Base-by-base conservation (phyloP, 768 basidiomycete genomes). In the Hericium erinaceus region DNA sequence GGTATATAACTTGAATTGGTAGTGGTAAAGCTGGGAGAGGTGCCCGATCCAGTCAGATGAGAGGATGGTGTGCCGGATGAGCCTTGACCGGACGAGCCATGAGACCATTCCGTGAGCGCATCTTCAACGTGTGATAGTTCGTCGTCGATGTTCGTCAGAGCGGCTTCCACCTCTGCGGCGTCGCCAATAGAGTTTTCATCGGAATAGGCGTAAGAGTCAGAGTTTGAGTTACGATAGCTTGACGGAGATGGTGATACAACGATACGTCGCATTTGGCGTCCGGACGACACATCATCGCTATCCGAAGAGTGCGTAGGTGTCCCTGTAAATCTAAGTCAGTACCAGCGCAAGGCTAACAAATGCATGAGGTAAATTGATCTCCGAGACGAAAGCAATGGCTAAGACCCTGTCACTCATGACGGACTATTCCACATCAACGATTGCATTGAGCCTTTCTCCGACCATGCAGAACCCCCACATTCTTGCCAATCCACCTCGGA, bases 71-170 rank as follows among this genome's bases (percentile, higher is more conserved):
- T 61, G 37, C 57, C 68, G 64, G n/a, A 74, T 63, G 76, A 72
- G 28, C 57, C 68, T 33, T 33, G 33, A 33, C 33, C 33, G 64
- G n/a, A 74, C 62, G 76, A 72, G 6, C 73, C 71, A 52, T 71
- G 70, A 60, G 76, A 76, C 87, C 87, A 88, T 61, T 83, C 73
- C 0, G 82, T 78, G 51, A 87, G 75, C 2, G 81, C 78, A 54
- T 85, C 80, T 64, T 89, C 84, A 0, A 84, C 78, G 48, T 79
- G 75, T 57, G 83, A 80, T 28, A 89, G 66, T 56, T 89, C 83
- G 46, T 87, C 73, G 59, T 90, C 88, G 20, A 91, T 70, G 56
- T 79, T 76, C 48, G 75, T 82, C 51, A 91, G 77, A 15, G 82
- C 77, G 18, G 80, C 82, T 67, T 89, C 86, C 16, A 90, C 86